Percentiles rank a stretch among this genome's conserved stretches.
These are phyloP conservation scores for Cephalotrichum gorgonifer DNA, from an alignment of 2,329 filamentous ascomycete genomes.

Conservation along the genomic window DNA sequence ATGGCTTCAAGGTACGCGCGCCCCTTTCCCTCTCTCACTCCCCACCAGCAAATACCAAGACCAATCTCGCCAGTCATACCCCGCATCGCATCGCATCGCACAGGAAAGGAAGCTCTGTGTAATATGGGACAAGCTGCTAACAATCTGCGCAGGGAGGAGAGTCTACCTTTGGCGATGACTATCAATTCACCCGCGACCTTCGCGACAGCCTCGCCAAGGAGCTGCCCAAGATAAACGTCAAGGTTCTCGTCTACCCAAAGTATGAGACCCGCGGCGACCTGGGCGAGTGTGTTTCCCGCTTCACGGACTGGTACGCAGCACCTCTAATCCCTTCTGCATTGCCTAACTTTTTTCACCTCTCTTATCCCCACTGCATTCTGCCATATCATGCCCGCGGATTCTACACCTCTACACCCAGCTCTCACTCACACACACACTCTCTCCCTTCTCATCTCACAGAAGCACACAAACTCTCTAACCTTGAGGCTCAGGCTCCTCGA, in stretches of 20 bases:
- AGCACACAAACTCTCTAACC: not conserved
- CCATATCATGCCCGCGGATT: not conserved
- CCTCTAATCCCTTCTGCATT: not conserved
- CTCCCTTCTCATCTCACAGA: not conserved
- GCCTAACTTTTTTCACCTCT: too few relatives aligned
- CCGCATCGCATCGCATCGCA: not conserved
- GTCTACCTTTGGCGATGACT: constrained; percentile 59
- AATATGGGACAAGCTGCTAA: not conserved
- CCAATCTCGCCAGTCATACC: not conserved
- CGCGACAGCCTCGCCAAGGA: constrained; percentile 51
- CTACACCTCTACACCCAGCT: too few relatives aligned
- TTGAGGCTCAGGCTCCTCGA: constrained; percentile 83
- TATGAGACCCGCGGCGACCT: constrained; percentile 77
- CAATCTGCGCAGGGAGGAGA: constrained; percentile 51
- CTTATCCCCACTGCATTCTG: too few relatives aligned
- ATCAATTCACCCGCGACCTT: constrained; percentile 63
- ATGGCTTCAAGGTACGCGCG: constrained; percentile 65
- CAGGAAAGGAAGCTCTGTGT: too few relatives aligned
- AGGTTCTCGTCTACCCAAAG: constrained; percentile 63
- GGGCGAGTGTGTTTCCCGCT: constrained; percentile 57
- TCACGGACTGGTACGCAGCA: constrained; percentile 58
- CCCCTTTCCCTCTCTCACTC: too few relatives aligned
- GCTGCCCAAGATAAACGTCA: constrained; percentile 59
- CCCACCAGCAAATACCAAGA: not conserved
- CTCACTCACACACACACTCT: not conserved